A percentile compares a stretch with the other conserved stretches of the same genome.
These are phyloP conservation scores for Poa annua DNA, from an alignment of 176 grass and related monocot species.

Conservation along the genomic window DNA sequence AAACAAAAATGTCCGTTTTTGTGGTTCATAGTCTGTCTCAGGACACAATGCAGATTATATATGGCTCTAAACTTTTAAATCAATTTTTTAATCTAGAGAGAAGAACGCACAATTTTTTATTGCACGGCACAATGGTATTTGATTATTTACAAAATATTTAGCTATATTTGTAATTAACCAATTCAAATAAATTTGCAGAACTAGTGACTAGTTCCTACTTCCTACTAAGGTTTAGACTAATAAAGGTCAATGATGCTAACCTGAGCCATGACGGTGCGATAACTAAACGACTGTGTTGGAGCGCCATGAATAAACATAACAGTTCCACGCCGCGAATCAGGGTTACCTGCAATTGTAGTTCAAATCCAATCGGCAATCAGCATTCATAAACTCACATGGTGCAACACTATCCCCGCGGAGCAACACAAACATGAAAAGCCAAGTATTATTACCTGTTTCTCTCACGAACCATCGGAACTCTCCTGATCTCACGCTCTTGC, in stretches of 20 bases:
- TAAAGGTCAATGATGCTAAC: constrained; percentile 49
- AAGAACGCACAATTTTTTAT: not conserved
- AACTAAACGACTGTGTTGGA: constrained; percentile 94
- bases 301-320: constrained; percentile 91
- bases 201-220: not conserved
- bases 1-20: not conserved
- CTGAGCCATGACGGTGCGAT: constrained; percentile 85
- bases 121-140: not conserved
- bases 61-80: constrained; percentile 2
- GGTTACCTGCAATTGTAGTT: constrained; percentile 57
- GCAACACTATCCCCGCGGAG: too few species aligned
- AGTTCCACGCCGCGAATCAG: constrained; percentile 63
- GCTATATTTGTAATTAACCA: not conserved
- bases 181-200: constrained; percentile 1
- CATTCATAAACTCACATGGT: not conserved
- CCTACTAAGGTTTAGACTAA: not conserved
- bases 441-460: constrained; percentile 70
- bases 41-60: not conserved
- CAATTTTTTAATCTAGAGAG: not conserved
- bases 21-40: not conserved
- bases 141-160: not conserved
- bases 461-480: constrained; percentile 87
- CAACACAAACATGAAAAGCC: not conserved
- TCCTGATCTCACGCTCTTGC: constrained; percentile 74
- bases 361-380: not conserved